Conservation (phyloP, 768 basidiomycete species). For the Coprinopsis cinerea region DNA sequence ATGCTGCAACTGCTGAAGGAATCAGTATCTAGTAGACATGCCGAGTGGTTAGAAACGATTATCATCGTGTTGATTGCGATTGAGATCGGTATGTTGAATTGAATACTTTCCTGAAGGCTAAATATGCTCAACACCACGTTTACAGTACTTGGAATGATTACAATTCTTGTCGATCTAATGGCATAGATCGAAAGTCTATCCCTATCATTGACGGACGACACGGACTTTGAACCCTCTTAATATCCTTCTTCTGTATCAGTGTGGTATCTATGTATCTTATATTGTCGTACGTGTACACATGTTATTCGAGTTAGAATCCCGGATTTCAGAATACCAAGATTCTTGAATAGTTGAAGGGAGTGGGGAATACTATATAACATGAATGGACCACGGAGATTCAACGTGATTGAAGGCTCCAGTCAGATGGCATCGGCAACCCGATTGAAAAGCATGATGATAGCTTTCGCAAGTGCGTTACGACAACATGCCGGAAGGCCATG, state of each 20-base stretch:
- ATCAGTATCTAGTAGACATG: constrained; percentile 85
- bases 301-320: too few species aligned
- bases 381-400: not conserved
- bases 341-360: not conserved
- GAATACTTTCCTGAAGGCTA: not conserved
- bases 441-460: not conserved
- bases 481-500: not conserved
- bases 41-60: constrained; percentile 88
- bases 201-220: not conserved
- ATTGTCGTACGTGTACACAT: too few species aligned
- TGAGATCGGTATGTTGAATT: constrained; percentile 57
- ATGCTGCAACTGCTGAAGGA: constrained; percentile 95
- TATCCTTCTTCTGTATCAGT: not conserved
- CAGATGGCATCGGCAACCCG: not conserved
- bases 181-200: constrained; percentile 24
- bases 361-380: not conserved
- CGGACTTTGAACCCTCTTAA: not conserved
- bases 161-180: constrained; percentile 82
- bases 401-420: not conserved
- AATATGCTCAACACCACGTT: not conserved
- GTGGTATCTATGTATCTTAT: too few species aligned
- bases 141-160: constrained; percentile 81
- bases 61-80: constrained; percentile 88
- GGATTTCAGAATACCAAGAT: not conserved
- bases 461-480: not conserved